Evolutionary conservation across 1,139 yeast species (phyloP), one percentile per base, ranked within the genome.

Genomic region (Scheffersomyces cryptocercus): DNA sequence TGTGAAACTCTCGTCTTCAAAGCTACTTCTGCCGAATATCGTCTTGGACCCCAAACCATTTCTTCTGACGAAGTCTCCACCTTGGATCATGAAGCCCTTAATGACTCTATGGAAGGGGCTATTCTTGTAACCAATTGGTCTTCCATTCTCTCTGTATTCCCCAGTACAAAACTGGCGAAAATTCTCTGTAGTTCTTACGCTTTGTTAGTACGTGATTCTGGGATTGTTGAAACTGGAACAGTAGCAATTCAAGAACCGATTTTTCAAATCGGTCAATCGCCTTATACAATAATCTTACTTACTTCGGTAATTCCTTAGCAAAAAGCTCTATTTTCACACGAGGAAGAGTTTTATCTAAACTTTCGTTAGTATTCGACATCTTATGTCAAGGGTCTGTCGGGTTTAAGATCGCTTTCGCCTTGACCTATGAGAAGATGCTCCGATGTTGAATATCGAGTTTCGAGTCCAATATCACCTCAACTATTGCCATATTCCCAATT

Each of bases 81-180:
- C 76, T 49, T 69, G 75, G 36, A 69, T 57, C 61, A 54, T 55
- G 40, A 53, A 53, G n/a, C 54, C 53, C 16, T 49, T 40, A 37
- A 58, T 53, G 36, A 58, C 50, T 12, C 63, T 49, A 46, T 61
- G 65, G 47, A 61, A 56, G 5, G 32, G 28, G 20, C 52, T 43
- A 37, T 46, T 45, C 39, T 61, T 59, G 51, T 62, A 64, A 8
- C 67, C 67, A 3, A 64, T 44, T 0, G 73, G 79, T 3, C 59
- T 52, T 1, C 68, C 67, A 37, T 64, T 58, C 38, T 65, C 64
- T 28, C 66, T 53, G 50, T 65, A 64, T 49, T 79, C 83, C 7
- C 84, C 84, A 0, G 83, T 78, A 53, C 83, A 79, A 44, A 77
- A 72, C 49, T 77, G 81, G 28, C 83, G 61, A 54, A 79, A 78